Evolutionary conservation across 805 yeast species (phyloP).

Genomic region (Teunomyces atbi): DNA sequence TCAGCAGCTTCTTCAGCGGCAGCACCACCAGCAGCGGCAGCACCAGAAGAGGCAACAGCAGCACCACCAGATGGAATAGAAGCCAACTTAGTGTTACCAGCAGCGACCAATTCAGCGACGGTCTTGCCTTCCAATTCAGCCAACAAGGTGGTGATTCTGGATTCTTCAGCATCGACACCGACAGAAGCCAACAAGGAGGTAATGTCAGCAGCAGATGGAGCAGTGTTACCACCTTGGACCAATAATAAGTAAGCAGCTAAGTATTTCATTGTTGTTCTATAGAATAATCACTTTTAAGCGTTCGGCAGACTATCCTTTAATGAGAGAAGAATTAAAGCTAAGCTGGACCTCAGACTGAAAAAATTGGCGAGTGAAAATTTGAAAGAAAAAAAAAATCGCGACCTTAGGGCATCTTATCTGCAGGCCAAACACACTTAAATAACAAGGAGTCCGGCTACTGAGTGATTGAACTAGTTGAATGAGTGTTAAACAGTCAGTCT

Average conservation of each 20-base stretch:
- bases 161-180: conserved; percentile 93
- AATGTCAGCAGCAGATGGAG: conserved; percentile 93
- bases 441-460: no score
- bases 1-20: conserved; percentile 72
- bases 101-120: conserved; percentile 84
- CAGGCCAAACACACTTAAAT: neutral
- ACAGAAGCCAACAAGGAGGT: conserved; percentile 86
- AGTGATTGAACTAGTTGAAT: no score
- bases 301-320: conserved; percentile 80
- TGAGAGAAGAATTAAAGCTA: conserved; percentile 7
- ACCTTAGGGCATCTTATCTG: neutral
- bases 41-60: conserved; percentile 75
- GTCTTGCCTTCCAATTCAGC: conserved; percentile 91
- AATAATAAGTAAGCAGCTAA: conserved; percentile 99
- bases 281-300: conserved; percentile 83
- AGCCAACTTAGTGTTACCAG: conserved; percentile 94
- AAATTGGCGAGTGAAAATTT: conserved; percentile 5
- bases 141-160: conserved; percentile 77
- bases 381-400: neutral
- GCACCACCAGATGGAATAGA: conserved; percentile 98
- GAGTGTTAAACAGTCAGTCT: no score
- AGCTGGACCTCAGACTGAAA: conserved; percentile 8
- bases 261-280: conserved; percentile 69
- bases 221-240: conserved; percentile 93
- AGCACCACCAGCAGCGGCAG: conserved; percentile 68